These are phyloP conservation scores for Nemania sp. DNA, from an alignment of 2,329 filamentous ascomycete species.

Conservation along the genomic window DNA sequence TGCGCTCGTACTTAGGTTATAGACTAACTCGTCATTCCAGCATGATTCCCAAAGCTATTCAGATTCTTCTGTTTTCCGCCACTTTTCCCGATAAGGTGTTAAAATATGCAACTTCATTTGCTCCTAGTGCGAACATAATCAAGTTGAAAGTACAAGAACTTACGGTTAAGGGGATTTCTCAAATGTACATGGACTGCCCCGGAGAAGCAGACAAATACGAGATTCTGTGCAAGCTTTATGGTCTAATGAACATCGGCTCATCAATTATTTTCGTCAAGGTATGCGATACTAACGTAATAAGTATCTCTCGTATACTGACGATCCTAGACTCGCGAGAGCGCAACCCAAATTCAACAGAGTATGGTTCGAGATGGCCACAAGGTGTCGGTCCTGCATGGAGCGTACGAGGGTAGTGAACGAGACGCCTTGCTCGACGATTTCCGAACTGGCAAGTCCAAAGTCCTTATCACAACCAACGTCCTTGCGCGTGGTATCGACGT, in stretches of 20 bases:
- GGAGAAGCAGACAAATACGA: constrained; percentile 86
- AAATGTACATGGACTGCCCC: constrained; percentile 96
- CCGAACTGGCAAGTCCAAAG: constrained; percentile 87
- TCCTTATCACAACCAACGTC: constrained; percentile 97
- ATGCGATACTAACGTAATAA: constrained; percentile 36
- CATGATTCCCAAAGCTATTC: constrained; percentile 78
- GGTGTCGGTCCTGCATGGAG: constrained; percentile 89
- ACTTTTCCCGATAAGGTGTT: constrained; percentile 91
- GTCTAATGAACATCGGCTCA: constrained; percentile 94
- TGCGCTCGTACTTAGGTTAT: not conserved
- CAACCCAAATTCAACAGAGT: constrained; percentile 83
- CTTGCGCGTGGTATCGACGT: constrained; percentile 94
- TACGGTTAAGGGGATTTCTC: constrained; percentile 96
- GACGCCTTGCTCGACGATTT: constrained; percentile 89
- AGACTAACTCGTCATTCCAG: constrained; percentile 60
- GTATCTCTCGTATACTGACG: constrained; percentile 35
- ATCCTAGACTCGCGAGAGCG: constrained; percentile 82
- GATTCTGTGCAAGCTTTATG: constrained; percentile 91
- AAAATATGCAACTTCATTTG: constrained; percentile 84
- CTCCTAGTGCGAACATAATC: constrained; percentile 86
- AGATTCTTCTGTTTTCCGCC: constrained; percentile 94
- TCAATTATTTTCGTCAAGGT: constrained; percentile 98
- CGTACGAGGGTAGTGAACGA: constrained; percentile 84
- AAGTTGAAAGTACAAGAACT: constrained; percentile 90
- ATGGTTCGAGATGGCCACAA: constrained; percentile 93